These are phyloP conservation scores for Hanseniaspora gamundiae DNA, from an alignment of 1,139 yeast genomes.

Conservation along the genomic window DNA sequence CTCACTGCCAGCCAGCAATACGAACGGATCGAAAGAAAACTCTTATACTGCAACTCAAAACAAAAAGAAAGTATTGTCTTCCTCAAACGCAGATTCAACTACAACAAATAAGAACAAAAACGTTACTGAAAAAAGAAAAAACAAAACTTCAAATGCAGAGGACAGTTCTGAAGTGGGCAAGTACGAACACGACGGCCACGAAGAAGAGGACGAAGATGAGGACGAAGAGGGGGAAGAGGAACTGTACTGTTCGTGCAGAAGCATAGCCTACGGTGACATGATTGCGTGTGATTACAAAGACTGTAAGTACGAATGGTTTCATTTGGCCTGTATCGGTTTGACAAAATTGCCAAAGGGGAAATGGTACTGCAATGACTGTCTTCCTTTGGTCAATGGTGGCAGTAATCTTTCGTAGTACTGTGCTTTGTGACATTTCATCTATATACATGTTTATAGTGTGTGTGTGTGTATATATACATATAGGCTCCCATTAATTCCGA, in stretches of 20 bases:
- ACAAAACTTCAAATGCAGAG: no score
- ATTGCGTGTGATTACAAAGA: conserved; percentile 95
- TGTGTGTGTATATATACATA: no score
- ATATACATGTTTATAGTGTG: no score
- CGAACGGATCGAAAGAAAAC: no score
- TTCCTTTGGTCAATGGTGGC: conserved; percentile 22
- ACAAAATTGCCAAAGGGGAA: conserved; percentile 88
- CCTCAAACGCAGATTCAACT: no score
- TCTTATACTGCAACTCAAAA: no score
- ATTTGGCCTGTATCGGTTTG: conserved; percentile 87
- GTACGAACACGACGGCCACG: background rate
- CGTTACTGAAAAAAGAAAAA: no score
- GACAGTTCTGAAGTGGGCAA: background rate
- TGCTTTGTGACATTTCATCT: background rate
- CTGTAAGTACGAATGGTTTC: conserved; percentile 95
- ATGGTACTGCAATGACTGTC: conserved; percentile 94
- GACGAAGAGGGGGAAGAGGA: conserved; percentile 39
- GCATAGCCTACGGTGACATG: conserved; percentile 96
- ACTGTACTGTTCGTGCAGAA: conserved; percentile 89
- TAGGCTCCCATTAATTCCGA: background rate
- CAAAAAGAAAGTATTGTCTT: no score
- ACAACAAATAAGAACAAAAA: no score
- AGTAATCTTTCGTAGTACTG: conserved; percentile 4
- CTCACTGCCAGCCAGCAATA: no score
- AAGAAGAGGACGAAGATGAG: background rate